Conservation (phyloP, 225 moss, liverwort and hornwort species). For the Pleurozium schreberi region DNA sequence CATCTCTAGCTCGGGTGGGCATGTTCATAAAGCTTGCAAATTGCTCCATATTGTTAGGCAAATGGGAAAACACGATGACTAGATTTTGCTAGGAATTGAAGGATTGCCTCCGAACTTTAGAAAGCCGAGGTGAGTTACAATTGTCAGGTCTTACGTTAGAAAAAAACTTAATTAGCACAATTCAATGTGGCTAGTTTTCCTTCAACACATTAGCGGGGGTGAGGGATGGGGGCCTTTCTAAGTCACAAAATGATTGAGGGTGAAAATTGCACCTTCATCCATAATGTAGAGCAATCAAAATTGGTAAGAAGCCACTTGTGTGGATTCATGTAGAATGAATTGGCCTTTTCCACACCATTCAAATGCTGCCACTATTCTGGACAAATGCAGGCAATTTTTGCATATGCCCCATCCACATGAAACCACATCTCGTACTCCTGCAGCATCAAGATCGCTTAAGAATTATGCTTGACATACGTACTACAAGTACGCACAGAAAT, state of each 20-base stretch:
- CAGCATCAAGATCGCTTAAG: background rate
- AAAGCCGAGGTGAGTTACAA: background rate
- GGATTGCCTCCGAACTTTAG: background rate
- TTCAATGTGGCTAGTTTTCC: background rate
- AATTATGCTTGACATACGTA: background rate
- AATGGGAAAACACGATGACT: slow-evolving; percentile 49
- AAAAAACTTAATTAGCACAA: background rate
- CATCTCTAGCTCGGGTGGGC: background rate
- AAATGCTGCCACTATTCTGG: slow-evolving; percentile 56
- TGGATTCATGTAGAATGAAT: slow-evolving; percentile 69
- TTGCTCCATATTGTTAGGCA: slow-evolving; percentile 17
- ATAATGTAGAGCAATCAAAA: slow-evolving; percentile 81
- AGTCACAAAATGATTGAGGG: background rate
- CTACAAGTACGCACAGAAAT: background rate
- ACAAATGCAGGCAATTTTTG: slow-evolving; percentile 79
- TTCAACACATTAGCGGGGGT: background rate
- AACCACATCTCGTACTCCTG: slow-evolving; percentile 71
- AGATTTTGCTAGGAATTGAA: slow-evolving; percentile 23
- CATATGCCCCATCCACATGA: slow-evolving; percentile 76
- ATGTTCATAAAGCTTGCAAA: slow-evolving; percentile 24
- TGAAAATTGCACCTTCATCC: slow-evolving; percentile 52
- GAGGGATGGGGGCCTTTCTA: background rate
- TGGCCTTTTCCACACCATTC: slow-evolving; percentile 63
- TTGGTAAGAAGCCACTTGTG: slow-evolving; percentile 89
- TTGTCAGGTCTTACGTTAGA: background rate